Evolutionary conservation across 2,329 filamentous ascomycete species (phyloP).

Genomic region (Hypoxylon sp.): DNA sequence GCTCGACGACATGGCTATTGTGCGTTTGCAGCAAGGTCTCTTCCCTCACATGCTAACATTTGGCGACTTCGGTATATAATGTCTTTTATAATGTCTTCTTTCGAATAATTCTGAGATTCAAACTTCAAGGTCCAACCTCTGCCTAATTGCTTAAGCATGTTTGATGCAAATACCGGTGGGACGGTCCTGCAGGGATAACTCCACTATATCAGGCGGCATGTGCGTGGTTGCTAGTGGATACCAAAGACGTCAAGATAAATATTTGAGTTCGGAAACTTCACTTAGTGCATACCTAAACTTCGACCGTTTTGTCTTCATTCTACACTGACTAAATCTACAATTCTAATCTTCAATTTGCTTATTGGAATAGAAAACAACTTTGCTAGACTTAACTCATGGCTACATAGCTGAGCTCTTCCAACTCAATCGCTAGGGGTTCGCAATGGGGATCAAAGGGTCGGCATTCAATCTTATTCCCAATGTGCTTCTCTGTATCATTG

Average conservation of each 20-base stretch:
- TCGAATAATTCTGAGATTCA: conserved; percentile 8
- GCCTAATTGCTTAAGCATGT: background rate
- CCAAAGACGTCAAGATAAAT: conserved; percentile 51
- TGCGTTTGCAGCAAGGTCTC: conserved; percentile 4
- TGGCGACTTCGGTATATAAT: background rate
- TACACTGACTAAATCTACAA: background rate
- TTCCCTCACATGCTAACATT: conserved; percentile 33
- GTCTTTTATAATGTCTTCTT: conserved; percentile 1
- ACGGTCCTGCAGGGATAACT: background rate
- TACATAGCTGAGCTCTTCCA: conserved; percentile 8
- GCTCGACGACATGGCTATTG: conserved; percentile 61
- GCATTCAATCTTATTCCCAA: conserved; percentile 27
- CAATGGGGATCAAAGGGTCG: conserved; percentile 78
- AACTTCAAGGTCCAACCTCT: background rate
- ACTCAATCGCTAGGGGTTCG: conserved; percentile 24
- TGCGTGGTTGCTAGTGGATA: conserved; percentile 53
- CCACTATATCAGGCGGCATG: conserved; percentile 21
- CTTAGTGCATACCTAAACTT: conserved; percentile 17
- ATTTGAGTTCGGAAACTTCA: conserved; percentile 42
- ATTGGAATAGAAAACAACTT: background rate
- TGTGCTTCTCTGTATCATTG: background rate
- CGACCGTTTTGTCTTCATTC: background rate
- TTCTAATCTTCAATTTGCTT: conserved; percentile 6
- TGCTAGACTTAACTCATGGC: conserved; percentile 20
- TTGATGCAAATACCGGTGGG: conserved; percentile 14